A percentile compares a stretch with the other conserved stretches of the same genome.
phyloP scores from a whole-genome alignment of 2,329 filamentous ascomycete genomes.

The Mycosphaerella sp. region DNA sequence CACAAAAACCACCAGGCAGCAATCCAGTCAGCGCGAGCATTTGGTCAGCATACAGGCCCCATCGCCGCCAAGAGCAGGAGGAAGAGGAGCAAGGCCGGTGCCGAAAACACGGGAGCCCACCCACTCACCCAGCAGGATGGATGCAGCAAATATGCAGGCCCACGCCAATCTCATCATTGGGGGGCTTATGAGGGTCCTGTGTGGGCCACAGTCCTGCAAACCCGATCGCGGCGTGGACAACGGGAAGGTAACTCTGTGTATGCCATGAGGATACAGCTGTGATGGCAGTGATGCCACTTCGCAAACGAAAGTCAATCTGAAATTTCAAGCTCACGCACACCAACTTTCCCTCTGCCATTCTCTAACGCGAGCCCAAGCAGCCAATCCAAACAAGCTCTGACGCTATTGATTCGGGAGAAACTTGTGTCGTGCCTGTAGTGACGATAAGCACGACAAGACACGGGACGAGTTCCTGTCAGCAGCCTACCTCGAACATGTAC shows the following conservation, averaged over 20 bases:
- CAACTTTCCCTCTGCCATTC: too few species aligned
- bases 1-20: not conserved
- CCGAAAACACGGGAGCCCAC: too few species aligned
- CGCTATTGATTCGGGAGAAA: not conserved
- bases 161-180: not conserved
- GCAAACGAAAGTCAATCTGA: not conserved
- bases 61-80: not conserved
- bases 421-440: not conserved
- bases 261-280: not conserved
- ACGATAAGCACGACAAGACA: not conserved
- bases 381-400: not conserved
- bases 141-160: not conserved
- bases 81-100: too few species aligned
- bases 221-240: not conserved
- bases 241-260: too few species aligned
- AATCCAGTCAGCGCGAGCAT: not conserved
- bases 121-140: not conserved
- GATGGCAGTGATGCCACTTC: not conserved
- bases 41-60: not conserved
- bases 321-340: not conserved
- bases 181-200: not conserved
- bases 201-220: not conserved
- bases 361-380: too few species aligned
- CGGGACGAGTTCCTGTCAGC: not conserved
- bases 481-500: not conserved